These are phyloP conservation scores for Butyriboletus loyo DNA, from an alignment of 768 basidiomycete genomes.

Conservation along the genomic window DNA sequence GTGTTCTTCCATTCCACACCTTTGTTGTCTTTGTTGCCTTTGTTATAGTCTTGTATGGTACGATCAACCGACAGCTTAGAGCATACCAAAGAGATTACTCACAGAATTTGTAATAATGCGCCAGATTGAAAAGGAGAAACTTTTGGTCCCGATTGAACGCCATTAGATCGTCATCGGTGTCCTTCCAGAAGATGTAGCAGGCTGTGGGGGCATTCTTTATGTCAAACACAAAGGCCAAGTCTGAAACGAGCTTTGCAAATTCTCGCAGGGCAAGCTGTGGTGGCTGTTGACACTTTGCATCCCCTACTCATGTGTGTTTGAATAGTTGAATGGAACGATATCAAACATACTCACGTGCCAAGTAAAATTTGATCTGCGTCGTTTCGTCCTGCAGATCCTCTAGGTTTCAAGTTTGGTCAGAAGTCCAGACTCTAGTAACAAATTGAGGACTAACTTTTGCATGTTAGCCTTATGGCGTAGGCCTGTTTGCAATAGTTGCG, in stretches of 20 bases:
- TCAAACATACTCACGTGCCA: slow-evolving; percentile 10
- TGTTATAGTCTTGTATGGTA: background rate
- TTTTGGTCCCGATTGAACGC: slow-evolving; percentile 17
- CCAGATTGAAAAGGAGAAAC: slow-evolving; percentile 7
- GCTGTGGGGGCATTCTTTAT: background rate
- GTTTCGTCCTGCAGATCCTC: background rate
- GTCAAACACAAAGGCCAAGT: slow-evolving; percentile 1
- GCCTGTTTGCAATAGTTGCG: slow-evolving; percentile 7
- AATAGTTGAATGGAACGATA: background rate
- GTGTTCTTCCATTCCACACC: background rate
- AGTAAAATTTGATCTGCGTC: slow-evolving; percentile 7
- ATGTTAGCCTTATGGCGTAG: background rate
- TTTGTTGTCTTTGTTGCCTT: background rate
- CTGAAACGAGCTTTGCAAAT: slow-evolving; percentile 4
- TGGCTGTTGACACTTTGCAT: background rate
- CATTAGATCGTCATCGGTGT: slow-evolving; percentile 15
- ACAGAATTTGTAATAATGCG: slow-evolving; percentile 10
- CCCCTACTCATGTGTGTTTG: background rate
- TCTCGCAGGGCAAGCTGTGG: background rate
- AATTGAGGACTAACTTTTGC: background rate
- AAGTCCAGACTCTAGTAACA: background rate
- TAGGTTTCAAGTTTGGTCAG: background rate
- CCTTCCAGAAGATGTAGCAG: slow-evolving; percentile 19
- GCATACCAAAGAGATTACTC: background rate
- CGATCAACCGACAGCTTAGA: background rate